A percentile compares a stretch with the other conserved stretches of the same genome.
phyloP scores from a whole-genome alignment of 345 rosid genomes.

The Eucalyptus sp. region DNA sequence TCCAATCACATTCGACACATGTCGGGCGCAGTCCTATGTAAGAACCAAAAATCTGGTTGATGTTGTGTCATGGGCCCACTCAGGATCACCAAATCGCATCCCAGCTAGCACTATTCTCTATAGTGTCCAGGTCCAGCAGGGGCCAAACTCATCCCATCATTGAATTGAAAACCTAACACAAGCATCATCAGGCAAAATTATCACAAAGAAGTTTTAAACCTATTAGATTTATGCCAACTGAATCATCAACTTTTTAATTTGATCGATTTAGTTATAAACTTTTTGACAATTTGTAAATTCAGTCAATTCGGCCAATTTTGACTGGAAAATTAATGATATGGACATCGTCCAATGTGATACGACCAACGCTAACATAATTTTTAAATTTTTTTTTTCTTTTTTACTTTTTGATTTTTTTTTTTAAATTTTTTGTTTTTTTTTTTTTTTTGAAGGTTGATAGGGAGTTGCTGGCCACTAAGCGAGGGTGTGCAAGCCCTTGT shows the following conservation, averaged over 20 bases:
- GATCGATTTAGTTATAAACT: background rate
- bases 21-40: background rate
- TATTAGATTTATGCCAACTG: background rate
- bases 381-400: too few relatives aligned
- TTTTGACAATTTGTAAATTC: too few relatives aligned
- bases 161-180: background rate
- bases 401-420: too few relatives aligned
- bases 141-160: background rate
- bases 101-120: background rate
- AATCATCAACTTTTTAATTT: too few relatives aligned
- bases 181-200: background rate
- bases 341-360: too few relatives aligned
- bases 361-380: fast-evolving
- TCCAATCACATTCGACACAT: background rate
- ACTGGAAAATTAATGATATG: too few relatives aligned
- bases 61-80: background rate
- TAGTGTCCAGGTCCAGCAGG: background rate
- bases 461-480: too few relatives aligned
- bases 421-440: fast-evolving
- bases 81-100: background rate
- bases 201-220: too few relatives aligned
- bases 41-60: background rate
- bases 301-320: too few relatives aligned
- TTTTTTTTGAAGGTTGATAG: too few relatives aligned
- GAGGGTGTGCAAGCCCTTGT: too few relatives aligned